Base-by-base conservation (phyloP, 805 yeast genomes). In the Ogataea philodendri region DNA sequence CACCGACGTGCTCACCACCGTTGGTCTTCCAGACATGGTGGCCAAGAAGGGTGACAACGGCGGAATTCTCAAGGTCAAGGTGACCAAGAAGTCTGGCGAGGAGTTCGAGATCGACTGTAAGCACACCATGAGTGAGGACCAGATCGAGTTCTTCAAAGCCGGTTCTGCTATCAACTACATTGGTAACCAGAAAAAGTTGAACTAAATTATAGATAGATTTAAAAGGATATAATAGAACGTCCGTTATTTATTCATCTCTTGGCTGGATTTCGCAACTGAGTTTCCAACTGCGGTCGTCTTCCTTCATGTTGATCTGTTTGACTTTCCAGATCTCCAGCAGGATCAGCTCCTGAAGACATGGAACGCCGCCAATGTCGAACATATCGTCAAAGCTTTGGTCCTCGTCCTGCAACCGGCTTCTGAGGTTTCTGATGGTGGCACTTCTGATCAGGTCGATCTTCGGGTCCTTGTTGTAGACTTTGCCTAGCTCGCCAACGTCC, bases 51-150 rank as follows among this genome's bases (percentile, higher is more conserved):
- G 97, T 39, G 70, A 86, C 58, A 88, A 89, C 56, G 97, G 96
- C 41, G 97, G 97, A 14, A 60, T 69, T 21, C 61, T 93, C 48
- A 74, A 70, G 37, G 63, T 93, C 48, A 73, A 76, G 55, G 84
- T 93, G 9, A 81, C 85, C 22, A 86, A 85, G 63, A 74, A 63
- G 41, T 72, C 76, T 44, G 97, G 97, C 9, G 75, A 79, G 35
- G 54, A 70, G 19, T 81, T 81, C 48, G 78, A 72, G 37, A 78
- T 93, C 46, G 70, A 75, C 48, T 76, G 93, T 52, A 88, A 81
- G 64, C 98, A 93, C 65, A 90, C 97, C 31, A 89, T 93, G 97
- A 88, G 97, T 14, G 78, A 77, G 60, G 98, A 93, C 64, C 98
- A 93, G 70, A 71, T 93, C 36, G 94, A 84, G 46, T 93, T 90